A percentile compares a stretch with the other conserved stretches of the same genome.
Conservation (phyloP, 2,329 filamentous ascomycete species). For the Pseudocercospora fuligena region DNA sequence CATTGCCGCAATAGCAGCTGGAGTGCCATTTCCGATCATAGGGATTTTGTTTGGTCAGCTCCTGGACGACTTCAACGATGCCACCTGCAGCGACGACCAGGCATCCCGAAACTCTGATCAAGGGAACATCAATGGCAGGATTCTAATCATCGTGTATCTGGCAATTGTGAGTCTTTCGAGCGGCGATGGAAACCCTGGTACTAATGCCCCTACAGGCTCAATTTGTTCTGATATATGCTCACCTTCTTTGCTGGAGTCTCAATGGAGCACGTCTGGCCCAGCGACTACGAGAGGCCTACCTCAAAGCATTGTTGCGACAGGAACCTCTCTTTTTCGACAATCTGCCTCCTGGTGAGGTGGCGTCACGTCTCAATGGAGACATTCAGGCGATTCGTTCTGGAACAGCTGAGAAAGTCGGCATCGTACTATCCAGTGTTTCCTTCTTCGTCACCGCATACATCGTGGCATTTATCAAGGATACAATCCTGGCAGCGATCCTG, state of each 20-base stretch:
- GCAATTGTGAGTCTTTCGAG: conserved; percentile 52
- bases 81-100: conserved; percentile 54
- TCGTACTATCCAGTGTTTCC: conserved; percentile 64
- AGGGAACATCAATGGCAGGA: conserved; percentile 58
- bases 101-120: conserved; percentile 43
- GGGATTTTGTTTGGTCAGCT: conserved; percentile 68
- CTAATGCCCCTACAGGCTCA: neutral
- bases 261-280: conserved; percentile 67
- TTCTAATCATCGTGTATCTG: conserved; percentile 67
- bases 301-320: conserved; percentile 62
- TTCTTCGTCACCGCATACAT: conserved; percentile 71
- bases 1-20: conserved; percentile 59
- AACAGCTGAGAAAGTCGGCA: conserved; percentile 72
- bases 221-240: neutral
- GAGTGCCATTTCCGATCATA: conserved; percentile 66
- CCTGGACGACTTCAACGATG: conserved; percentile 63
- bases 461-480: conserved; percentile 68
- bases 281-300: conserved; percentile 64
- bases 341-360: conserved; percentile 67
- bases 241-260: conserved; percentile 57
- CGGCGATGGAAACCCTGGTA: no score
- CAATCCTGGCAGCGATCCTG: conserved; percentile 66
- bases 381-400: conserved; percentile 70
- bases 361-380: conserved; percentile 64
- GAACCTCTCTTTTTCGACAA: conserved; percentile 68